Conservation (phyloP, 2,329 filamentous ascomycete genomes). For the Aspergillus ochraceus region DNA sequence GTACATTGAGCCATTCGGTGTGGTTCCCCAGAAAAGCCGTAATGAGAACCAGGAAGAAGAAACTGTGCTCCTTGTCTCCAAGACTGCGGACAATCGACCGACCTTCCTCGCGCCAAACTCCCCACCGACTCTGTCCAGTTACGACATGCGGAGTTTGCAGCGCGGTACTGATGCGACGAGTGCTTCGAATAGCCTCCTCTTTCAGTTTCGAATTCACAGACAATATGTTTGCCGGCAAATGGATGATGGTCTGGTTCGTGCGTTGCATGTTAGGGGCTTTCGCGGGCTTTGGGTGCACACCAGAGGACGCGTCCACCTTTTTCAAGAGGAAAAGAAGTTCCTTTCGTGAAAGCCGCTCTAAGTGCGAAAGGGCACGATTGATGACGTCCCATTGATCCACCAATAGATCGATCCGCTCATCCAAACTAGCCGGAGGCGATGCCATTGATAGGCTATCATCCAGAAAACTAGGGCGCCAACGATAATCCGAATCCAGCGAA, state of each 20-base stretch:
- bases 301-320: constrained; percentile 44
- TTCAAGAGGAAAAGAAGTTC: constrained; percentile 54
- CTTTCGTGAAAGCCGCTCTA: constrained; percentile 53
- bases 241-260: constrained; percentile 50
- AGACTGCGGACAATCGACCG: constrained; percentile 57
- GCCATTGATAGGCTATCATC: constrained; percentile 46
- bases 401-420: constrained; percentile 56
- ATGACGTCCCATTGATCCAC: constrained; percentile 62
- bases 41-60: constrained; percentile 60
- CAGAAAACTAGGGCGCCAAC: constrained; percentile 36
- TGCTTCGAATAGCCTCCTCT: constrained; percentile 48
- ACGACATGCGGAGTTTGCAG: constrained; percentile 58
- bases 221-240: constrained; percentile 52
- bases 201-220: constrained; percentile 46
- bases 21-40: constrained; percentile 62
- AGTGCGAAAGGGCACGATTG: constrained; percentile 54
- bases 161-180: constrained; percentile 53
- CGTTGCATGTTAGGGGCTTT: constrained; percentile 50
- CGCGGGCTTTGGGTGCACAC: constrained; percentile 43
- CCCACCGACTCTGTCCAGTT: constrained; percentile 60
- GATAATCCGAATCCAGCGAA: constrained; percentile 44
- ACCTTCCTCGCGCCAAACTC: constrained; percentile 62
- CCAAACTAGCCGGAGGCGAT: constrained; percentile 49
- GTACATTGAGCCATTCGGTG: constrained; percentile 58
- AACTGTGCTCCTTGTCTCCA: constrained; percentile 57